Evolutionary conservation across 495 filamentous ascomycete genomes (phyloP).

Genomic region (Penicillium malachiteum): DNA sequence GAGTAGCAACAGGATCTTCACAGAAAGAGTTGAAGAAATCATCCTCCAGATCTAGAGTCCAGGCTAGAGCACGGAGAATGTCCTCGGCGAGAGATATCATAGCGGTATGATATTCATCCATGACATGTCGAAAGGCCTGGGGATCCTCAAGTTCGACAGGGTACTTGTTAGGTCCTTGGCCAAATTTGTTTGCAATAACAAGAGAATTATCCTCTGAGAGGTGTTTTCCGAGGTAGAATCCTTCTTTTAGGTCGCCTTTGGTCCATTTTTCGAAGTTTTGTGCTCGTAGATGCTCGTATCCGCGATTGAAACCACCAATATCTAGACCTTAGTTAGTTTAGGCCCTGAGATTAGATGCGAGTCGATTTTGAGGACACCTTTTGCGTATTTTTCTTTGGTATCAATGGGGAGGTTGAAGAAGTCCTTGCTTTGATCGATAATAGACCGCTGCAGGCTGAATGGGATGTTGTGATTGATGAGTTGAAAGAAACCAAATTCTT

Average conservation of each 20-base stretch:
- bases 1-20: conserved; percentile 30
- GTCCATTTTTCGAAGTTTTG: conserved; percentile 41
- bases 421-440: conserved; percentile 62
- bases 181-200: conserved; percentile 30
- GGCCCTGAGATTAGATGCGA: no score
- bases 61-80: conserved; percentile 38
- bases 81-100: conserved; percentile 22
- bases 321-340: conserved; percentile 8
- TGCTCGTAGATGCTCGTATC: conserved; percentile 43
- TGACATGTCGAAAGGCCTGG: conserved; percentile 26
- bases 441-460: conserved; percentile 60
- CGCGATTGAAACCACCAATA: conserved; percentile 26
- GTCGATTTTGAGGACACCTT: no score
- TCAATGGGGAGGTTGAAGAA: conserved; percentile 77
- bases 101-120: conserved; percentile 25
- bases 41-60: conserved; percentile 36
- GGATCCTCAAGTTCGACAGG: conserved; percentile 36
- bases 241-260: conserved; percentile 48
- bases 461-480: conserved; percentile 76
- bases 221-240: conserved; percentile 41
- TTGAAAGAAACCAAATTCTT: conserved; percentile 78
- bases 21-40: conserved; percentile 41
- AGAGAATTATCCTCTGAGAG: conserved; percentile 31
- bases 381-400: conserved; percentile 37
- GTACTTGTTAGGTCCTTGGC: conserved; percentile 47